These are phyloP conservation scores for Saccharomyces kudriavzevii DNA, from an alignment of 805 yeast species.

Conservation along the genomic window DNA sequence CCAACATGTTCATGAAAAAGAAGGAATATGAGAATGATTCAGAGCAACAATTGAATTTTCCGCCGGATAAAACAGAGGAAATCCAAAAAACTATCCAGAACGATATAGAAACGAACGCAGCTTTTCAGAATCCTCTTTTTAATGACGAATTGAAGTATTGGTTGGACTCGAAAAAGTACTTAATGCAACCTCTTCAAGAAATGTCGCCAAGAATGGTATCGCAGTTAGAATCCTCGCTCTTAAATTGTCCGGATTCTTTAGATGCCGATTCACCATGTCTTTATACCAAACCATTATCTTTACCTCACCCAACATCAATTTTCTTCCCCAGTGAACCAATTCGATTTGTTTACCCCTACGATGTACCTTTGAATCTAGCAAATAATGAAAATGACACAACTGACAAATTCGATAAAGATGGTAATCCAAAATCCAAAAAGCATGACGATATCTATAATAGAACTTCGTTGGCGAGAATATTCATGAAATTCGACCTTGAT, in stretches of 20 bases:
- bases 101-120: constrained; percentile 19
- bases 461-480: constrained; percentile 45
- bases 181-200: constrained; percentile 25
- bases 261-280: constrained; percentile 74
- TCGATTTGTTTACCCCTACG: constrained; percentile 25
- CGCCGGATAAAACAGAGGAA: constrained; percentile 24
- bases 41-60: constrained; percentile 15
- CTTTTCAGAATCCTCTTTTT: constrained; percentile 25
- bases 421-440: constrained; percentile 3
- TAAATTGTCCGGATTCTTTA: constrained; percentile 88
- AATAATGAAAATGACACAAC: not conserved
- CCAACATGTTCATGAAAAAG: not conserved
- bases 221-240: constrained; percentile 63
- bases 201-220: constrained; percentile 25
- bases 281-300: constrained; percentile 57
- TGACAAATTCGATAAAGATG: constrained; percentile 4
- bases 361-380: constrained; percentile 2
- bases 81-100: constrained; percentile 21
- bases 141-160: constrained; percentile 25
- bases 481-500: constrained; percentile 71
- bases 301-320: constrained; percentile 83
- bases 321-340: constrained; percentile 61
- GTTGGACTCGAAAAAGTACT: constrained; percentile 23
- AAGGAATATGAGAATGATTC: not conserved
- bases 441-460: constrained; percentile 27